Evolutionary conservation across 768 basidiomycete species (phyloP).

Genomic region (Leucogyrophana mollusca): DNA sequence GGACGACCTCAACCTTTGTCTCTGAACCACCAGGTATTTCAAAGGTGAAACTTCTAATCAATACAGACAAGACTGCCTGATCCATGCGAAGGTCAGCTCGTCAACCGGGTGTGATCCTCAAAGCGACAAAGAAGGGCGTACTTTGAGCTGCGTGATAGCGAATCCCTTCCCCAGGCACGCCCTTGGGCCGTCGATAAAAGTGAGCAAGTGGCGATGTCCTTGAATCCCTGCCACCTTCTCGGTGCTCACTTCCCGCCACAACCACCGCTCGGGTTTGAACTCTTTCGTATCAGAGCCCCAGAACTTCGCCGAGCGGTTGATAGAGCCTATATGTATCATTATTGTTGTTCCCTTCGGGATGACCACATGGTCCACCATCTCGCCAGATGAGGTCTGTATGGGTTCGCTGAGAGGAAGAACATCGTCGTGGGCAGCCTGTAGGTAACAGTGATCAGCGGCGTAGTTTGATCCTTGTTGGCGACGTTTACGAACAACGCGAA

Average conservation of each 20-base stretch:
- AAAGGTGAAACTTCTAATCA: constrained; percentile 39
- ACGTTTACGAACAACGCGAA: constrained; percentile 25
- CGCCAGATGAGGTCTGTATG: constrained; percentile 23
- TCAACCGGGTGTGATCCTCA: neutral
- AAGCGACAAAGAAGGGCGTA: constrained; percentile 11
- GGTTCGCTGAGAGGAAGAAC: constrained; percentile 36
- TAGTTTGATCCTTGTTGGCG: neutral
- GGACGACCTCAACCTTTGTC: constrained; percentile 26
- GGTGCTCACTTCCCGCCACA: constrained; percentile 26
- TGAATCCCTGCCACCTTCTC: constrained; percentile 31
- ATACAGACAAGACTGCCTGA: constrained; percentile 39
- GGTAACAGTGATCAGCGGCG: neutral
- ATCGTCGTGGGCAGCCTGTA: constrained; percentile 37
- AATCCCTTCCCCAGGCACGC: constrained; percentile 45
- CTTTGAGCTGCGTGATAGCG: constrained; percentile 42
- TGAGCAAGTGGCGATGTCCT: constrained; percentile 39
- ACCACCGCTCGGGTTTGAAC: constrained; percentile 46
- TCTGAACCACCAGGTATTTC: constrained; percentile 35
- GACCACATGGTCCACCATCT: constrained; percentile 26
- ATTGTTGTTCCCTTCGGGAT: constrained; percentile 41
- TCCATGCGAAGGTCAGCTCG: neutral
- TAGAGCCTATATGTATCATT: constrained; percentile 33
- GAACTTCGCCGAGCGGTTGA: constrained; percentile 38
- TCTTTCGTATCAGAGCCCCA: constrained; percentile 46
- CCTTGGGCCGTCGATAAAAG: constrained; percentile 44